Evolutionary conservation across 345 rosid species (phyloP).

Genomic region (Orychophragmus violaceus): DNA sequence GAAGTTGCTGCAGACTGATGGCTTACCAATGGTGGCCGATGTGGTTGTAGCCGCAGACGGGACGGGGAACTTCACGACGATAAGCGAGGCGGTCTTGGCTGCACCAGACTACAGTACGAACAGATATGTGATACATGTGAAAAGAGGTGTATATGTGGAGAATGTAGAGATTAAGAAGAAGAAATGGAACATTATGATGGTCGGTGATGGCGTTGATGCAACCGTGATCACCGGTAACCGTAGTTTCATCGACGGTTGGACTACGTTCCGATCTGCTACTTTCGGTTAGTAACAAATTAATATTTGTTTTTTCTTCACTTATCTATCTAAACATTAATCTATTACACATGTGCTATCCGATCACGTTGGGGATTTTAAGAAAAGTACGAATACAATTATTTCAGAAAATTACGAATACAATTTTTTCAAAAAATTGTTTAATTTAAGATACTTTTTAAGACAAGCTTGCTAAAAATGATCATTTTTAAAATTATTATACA

Average conservation of each 20-base stretch:
- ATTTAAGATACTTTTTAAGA: too few species aligned
- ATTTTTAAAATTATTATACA: neutral
- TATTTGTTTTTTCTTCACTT: neutral
- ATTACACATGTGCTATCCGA: neutral
- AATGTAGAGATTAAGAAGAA: constrained; percentile 72
- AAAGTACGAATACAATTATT: neutral
- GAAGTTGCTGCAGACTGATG: constrained; percentile 39
- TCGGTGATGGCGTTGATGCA: constrained; percentile 64
- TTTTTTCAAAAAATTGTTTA: too few species aligned
- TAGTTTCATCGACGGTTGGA: constrained; percentile 66
- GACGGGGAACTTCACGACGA: constrained; percentile 53
- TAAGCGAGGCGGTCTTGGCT: constrained; percentile 60
- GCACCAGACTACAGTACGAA: constrained; percentile 51
- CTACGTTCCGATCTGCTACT: constrained; percentile 85
- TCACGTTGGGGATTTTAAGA: neutral
- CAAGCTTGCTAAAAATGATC: too few species aligned
- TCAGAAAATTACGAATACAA: too few species aligned
- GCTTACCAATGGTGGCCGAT: constrained; percentile 31
- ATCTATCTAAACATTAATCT: neutral
- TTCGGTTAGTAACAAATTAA: constrained; percentile 44
- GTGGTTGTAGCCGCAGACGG: constrained; percentile 73
- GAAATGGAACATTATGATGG: constrained; percentile 75
- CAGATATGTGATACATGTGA: constrained; percentile 53
- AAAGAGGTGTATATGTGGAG: constrained; percentile 64
- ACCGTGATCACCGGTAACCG: constrained; percentile 64